These are phyloP conservation scores for Trametes cubensis DNA, from an alignment of 768 basidiomycete genomes.

Conservation along the genomic window DNA sequence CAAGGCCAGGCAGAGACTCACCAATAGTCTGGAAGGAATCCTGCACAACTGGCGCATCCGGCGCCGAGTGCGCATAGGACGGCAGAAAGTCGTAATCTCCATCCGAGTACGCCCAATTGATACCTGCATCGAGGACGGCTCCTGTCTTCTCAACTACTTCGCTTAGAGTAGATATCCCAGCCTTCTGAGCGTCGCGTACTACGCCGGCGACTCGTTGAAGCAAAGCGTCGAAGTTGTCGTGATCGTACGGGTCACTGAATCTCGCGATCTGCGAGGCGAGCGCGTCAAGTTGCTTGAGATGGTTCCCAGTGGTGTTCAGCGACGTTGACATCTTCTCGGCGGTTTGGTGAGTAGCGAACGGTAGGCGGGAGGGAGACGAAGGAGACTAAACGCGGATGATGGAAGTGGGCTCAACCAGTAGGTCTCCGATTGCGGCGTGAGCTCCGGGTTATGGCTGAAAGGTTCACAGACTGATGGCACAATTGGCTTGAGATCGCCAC, in stretches of 20 bases:
- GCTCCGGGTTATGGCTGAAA: too few relatives aligned
- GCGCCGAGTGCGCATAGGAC: conserved; percentile 19
- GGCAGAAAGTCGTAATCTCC: conserved; percentile 26
- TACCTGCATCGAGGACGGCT: conserved; percentile 13
- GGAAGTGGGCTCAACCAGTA: too few relatives aligned
- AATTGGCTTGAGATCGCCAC: too few relatives aligned
- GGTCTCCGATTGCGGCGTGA: too few relatives aligned
- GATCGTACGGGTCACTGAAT: neutral
- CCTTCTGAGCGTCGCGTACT: conserved; percentile 9
- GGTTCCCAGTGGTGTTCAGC: too few relatives aligned
- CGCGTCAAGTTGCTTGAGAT: neutral
- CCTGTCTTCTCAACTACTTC: conserved; percentile 11
- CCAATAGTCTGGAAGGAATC: neutral
- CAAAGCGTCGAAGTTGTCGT: neutral
- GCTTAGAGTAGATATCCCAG: neutral
- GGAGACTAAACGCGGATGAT: too few relatives aligned
- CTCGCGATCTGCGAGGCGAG: neutral
- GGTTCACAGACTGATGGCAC: too few relatives aligned
- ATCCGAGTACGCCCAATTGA: conserved; percentile 20
- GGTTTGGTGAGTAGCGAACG: too few relatives aligned
- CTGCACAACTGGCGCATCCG: too few relatives aligned
- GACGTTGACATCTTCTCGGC: too few relatives aligned
- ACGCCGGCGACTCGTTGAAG: neutral
- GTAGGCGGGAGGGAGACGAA: too few relatives aligned
- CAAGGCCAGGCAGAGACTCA: neutral